A percentile compares a stretch with the other conserved stretches of the same genome.
These are phyloP conservation scores for Funneliformis geosporum DNA, from an alignment of 192 early-diverging fungal genomes.

Conservation along the genomic window DNA sequence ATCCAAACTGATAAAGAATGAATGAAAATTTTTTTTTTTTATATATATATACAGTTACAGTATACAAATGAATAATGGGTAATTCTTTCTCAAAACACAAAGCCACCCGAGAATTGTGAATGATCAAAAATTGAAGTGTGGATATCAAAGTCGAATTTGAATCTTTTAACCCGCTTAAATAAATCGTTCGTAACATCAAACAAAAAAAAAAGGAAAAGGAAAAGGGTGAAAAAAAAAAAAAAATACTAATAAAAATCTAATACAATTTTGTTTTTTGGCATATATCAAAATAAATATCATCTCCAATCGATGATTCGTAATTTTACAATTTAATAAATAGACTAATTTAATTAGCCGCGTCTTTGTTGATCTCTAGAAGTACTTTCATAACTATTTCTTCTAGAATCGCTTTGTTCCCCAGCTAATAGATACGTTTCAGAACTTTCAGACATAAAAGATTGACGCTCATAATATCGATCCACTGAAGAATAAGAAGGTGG, in stretches of 20 bases:
- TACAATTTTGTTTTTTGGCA: too few relatives aligned
- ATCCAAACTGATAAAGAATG: not conserved
- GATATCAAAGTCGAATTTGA: not conserved
- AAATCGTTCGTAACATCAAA: not conserved
- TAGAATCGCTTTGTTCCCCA: conserved; percentile 29
- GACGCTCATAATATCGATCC: conserved; percentile 27
- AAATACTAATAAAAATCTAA: not conserved
- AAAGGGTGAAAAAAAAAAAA: too few relatives aligned
- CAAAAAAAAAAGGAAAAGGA: not conserved
- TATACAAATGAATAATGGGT: not conserved
- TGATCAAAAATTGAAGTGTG: not conserved
- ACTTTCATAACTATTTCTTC: conserved; percentile 29
- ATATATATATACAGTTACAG: not conserved
- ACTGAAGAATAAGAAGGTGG: conserved; percentile 47
- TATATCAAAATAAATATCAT: not conserved
- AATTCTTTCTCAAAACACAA: not conserved
- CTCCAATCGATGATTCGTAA: not conserved
- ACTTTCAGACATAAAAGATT: conserved; percentile 19
- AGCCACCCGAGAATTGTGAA: not conserved
- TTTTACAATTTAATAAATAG: not conserved
- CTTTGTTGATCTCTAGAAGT: conserved; percentile 22
- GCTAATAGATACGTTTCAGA: conserved; percentile 26
- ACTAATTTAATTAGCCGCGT: conserved; percentile 1
- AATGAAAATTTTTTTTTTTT: not conserved
- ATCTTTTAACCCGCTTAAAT: too few relatives aligned